phyloP scores from a whole-genome alignment of 1,284 basidiomycete species.

The Erythrobasidium hasegawianum region DNA sequence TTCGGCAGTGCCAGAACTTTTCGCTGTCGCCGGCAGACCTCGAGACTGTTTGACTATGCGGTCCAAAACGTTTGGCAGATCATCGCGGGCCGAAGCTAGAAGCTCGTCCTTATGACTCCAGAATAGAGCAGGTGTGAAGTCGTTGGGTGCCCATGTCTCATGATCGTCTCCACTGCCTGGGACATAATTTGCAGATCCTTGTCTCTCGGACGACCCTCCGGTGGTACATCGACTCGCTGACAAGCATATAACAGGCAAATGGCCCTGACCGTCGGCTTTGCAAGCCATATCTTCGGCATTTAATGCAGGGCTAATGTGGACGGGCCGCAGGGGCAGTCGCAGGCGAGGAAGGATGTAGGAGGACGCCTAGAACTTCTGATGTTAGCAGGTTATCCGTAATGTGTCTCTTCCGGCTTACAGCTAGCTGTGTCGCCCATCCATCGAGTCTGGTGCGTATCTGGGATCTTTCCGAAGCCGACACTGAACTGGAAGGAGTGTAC shows the following conservation, averaged over 20 bases:
- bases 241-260: constrained; percentile 67
- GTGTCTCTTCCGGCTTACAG: too few relatives aligned
- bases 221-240: constrained; percentile 59
- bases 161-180: constrained; percentile 88
- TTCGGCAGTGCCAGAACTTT: not conserved
- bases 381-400: too few relatives aligned
- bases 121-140: constrained; percentile 67
- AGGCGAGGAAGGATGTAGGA: constrained; percentile 57
- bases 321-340: constrained; percentile 58
- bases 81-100: constrained; percentile 54
- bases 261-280: constrained; percentile 45
- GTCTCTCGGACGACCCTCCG: constrained; percentile 53
- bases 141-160: constrained; percentile 72
- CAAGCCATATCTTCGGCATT: constrained; percentile 43
- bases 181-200: too few relatives aligned
- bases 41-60: not conserved
- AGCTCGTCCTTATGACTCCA: constrained; percentile 62
- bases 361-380: too few relatives aligned
- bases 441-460: constrained; percentile 65
- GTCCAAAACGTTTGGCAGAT: constrained; percentile 53
- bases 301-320: constrained; percentile 64
- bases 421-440: constrained; percentile 62
- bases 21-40: too few relatives aligned
- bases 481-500: constrained; percentile 61
- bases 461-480: constrained; percentile 58